phyloP scores from a whole-genome alignment of 169 alveolate genomes.

The Hepatocystis sp. region DNA sequence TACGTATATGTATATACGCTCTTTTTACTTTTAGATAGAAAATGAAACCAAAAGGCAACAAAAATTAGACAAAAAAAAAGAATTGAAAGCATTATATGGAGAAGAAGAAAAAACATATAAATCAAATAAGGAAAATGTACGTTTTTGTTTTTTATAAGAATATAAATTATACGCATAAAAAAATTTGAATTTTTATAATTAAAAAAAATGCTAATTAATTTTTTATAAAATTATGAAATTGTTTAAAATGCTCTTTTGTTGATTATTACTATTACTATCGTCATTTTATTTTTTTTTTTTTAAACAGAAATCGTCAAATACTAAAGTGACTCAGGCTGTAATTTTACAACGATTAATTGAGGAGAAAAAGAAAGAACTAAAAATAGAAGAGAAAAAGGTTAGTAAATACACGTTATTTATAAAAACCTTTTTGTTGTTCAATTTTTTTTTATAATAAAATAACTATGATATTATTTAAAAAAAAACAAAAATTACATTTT shows the following conservation, averaged over 20 bases:
- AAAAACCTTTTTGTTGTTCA: neutral
- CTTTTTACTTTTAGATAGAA: conserved; percentile 28
- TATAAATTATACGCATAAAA: neutral
- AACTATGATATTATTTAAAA: too few relatives aligned
- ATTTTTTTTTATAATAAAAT: neutral
- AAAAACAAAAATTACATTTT: too few relatives aligned
- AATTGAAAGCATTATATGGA: conserved; percentile 58
- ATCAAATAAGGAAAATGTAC: conserved; percentile 64
- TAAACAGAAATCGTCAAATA: conserved; percentile 32
- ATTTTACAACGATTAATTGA: conserved; percentile 51
- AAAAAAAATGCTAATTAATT: too few relatives aligned
- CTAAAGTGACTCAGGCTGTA: conserved; percentile 62
- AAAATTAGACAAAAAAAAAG: conserved; percentile 56
- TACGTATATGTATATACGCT: too few relatives aligned
- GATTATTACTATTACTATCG: neutral
- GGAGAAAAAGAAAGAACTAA: conserved; percentile 62
- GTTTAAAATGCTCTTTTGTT: neutral
- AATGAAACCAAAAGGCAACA: conserved; percentile 71
- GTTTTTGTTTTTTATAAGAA: neutral
- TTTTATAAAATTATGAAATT: too few relatives aligned
- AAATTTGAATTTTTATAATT: too few relatives aligned
- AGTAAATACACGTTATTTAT: neutral
- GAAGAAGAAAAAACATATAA: conserved; percentile 67
- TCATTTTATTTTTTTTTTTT: neutral
- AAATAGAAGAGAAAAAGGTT: conserved; percentile 66